Evolutionary conservation across 2,329 filamentous ascomycete species (phyloP).

Genomic region (Lecanicillium sp.): DNA sequence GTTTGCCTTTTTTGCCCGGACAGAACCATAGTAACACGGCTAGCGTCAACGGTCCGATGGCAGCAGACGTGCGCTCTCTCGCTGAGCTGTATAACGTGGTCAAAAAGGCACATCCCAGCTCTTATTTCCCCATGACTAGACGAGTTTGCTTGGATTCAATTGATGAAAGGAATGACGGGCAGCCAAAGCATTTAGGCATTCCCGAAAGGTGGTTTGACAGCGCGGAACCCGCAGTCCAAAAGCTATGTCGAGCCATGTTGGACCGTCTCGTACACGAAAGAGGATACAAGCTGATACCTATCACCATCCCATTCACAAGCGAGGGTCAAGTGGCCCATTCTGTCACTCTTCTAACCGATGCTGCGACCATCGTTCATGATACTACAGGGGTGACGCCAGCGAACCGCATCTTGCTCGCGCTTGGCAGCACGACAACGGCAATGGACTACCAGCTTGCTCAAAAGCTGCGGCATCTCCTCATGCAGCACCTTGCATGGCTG

Average conservation of each 20-base stretch:
- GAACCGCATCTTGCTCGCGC: slow-evolving; percentile 58
- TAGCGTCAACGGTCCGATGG: slow-evolving; percentile 60
- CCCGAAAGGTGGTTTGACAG: slow-evolving; percentile 55
- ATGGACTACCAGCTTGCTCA: slow-evolving; percentile 64
- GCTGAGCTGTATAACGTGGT: slow-evolving; percentile 58
- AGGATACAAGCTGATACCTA: slow-evolving; percentile 46
- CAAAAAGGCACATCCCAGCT: slow-evolving; percentile 52
- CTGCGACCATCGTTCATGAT: slow-evolving; percentile 35
- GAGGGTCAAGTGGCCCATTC: slow-evolving; percentile 67
- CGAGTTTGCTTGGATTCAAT: slow-evolving; percentile 28
- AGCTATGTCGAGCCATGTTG: slow-evolving; percentile 34
- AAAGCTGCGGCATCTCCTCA: slow-evolving; percentile 59
- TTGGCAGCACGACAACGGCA: slow-evolving; percentile 54
- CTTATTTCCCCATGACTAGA: slow-evolving; percentile 42
- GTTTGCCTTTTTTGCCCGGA: slow-evolving; percentile 54
- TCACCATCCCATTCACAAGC: slow-evolving; percentile 48
- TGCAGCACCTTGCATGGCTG: slow-evolving; percentile 62
- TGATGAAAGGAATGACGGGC: not conserved
- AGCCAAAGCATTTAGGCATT: slow-evolving; percentile 58
- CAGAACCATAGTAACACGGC: slow-evolving; percentile 55
- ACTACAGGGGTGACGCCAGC: slow-evolving; percentile 46
- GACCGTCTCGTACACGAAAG: slow-evolving; percentile 43
- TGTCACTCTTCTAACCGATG: slow-evolving; percentile 64
- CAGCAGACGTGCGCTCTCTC: slow-evolving; percentile 58
- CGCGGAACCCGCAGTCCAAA: slow-evolving; percentile 32